A percentile compares a stretch with the other conserved stretches of the same genome.
These are phyloP conservation scores for Baeospora myosura DNA, from an alignment of 1,284 basidiomycete genomes.

Conservation along the genomic window DNA sequence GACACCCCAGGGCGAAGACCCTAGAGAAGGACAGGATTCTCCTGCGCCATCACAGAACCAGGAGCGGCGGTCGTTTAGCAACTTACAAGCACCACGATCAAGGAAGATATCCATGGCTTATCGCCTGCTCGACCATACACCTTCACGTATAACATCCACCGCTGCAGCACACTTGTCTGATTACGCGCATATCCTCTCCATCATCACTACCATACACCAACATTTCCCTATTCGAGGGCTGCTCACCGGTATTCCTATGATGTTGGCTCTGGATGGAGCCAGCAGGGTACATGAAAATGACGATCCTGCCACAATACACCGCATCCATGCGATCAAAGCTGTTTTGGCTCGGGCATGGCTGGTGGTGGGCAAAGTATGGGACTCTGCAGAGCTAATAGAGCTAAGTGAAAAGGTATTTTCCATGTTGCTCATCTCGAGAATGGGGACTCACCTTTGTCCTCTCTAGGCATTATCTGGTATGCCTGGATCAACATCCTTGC, in stretches of 20 bases:
- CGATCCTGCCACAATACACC: conserved; percentile 34
- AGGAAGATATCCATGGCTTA: conserved; percentile 50
- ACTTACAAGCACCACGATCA: conserved; percentile 35
- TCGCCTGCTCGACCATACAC: conserved; percentile 41
- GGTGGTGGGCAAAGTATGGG: conserved; percentile 68
- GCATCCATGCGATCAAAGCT: conserved; percentile 56
- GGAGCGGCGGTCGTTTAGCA: conserved; percentile 41
- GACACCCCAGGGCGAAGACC: conserved; percentile 23
- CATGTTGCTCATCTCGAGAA: background rate
- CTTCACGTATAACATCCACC: conserved; percentile 33
- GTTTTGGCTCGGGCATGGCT: conserved; percentile 62
- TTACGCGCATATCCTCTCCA: conserved; percentile 66
- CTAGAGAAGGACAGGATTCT: conserved; percentile 13
- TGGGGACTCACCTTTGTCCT: conserved; percentile 4
- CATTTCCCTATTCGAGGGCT: conserved; percentile 69
- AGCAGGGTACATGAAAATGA: conserved; percentile 34
- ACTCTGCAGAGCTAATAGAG: conserved; percentile 44
- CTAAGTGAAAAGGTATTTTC: conserved; percentile 50
- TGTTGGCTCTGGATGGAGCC: conserved; percentile 66
- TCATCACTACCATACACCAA: conserved; percentile 64
- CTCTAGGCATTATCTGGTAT: conserved; percentile 31
- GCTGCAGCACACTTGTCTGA: conserved; percentile 64
- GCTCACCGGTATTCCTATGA: conserved; percentile 78
- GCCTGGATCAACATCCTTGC: conserved; percentile 23
- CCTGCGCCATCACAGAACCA: conserved; percentile 21